Percentiles rank a stretch among this genome's conserved stretches.
Evolutionary conservation across 148 eudicot genomes (phyloP).

Genomic region (Pouteria glomerata): DNA sequence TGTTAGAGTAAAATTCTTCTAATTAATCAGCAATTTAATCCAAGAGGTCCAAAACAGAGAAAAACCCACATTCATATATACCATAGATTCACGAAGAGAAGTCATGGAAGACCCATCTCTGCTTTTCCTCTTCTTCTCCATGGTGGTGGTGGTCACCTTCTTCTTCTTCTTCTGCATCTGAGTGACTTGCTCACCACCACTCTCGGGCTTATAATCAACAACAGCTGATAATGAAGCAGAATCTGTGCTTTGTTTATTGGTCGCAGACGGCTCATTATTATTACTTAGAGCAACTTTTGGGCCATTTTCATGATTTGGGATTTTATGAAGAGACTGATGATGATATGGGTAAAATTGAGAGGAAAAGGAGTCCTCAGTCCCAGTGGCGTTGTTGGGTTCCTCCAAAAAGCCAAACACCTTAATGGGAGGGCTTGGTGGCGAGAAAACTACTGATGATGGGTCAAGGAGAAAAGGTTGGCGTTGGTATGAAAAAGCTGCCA

Average conservation of each 20-base stretch:
- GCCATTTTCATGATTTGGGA: neutral
- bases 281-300: neutral
- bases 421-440: conserved; percentile 6
- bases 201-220: conserved; percentile 28
- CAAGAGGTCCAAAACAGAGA: neutral
- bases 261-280: conserved; percentile 17
- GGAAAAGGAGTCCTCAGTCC: neutral
- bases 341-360: conserved; percentile 8
- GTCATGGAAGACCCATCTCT: conserved; percentile 26
- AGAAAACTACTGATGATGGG: conserved; percentile 4
- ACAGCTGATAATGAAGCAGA: conserved; percentile 39
- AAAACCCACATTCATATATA: neutral
- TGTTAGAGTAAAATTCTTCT: too few species aligned
- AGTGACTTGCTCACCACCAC: conserved; percentile 24
- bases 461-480: conserved; percentile 19
- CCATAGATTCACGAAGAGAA: conserved; percentile 50
- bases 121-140: conserved; percentile 38
- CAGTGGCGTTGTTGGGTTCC: conserved; percentile 10
- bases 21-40: neutral
- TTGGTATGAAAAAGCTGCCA: conserved; percentile 33
- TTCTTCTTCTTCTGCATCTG: conserved; percentile 41
- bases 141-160: neutral
- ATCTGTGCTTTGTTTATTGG: conserved; percentile 24
- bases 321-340: neutral
- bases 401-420: conserved; percentile 5